A percentile compares a stretch with the other conserved stretches of the same genome.
phyloP scores from a whole-genome alignment of 2,329 filamentous ascomycete species.

The Fusarium setosum region DNA sequence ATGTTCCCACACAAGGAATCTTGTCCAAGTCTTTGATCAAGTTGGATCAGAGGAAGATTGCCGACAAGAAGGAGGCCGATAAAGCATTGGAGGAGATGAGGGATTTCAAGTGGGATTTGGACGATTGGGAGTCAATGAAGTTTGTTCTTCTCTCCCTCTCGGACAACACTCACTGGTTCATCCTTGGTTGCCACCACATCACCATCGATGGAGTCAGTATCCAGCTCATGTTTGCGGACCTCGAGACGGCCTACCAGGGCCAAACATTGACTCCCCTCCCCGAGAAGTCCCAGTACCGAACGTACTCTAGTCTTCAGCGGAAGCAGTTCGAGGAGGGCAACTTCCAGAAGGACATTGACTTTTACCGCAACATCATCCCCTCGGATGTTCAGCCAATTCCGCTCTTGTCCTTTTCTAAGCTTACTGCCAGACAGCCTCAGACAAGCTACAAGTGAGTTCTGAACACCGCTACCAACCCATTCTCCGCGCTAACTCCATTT shows the following conservation, averaged over 20 bases:
- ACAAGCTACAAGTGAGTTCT: too few relatives aligned
- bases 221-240: slow-evolving; percentile 7
- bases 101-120: background rate
- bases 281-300: too few relatives aligned
- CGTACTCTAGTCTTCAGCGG: too few relatives aligned
- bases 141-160: background rate
- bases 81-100: background rate
- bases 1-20: background rate
- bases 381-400: too few relatives aligned
- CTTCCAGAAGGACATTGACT: too few relatives aligned
- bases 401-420: too few relatives aligned
- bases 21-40: background rate
- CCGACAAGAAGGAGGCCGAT: background rate
- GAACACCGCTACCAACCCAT: too few relatives aligned
- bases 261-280: too few relatives aligned
- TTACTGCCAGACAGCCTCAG: too few relatives aligned
- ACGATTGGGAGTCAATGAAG: background rate
- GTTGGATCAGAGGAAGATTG: background rate
- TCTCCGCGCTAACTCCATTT: too few relatives aligned
- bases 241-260: background rate
- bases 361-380: too few relatives aligned
- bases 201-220: slow-evolving; percentile 4
- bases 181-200: slow-evolving; percentile 4
- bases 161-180: background rate
- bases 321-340: too few relatives aligned